Evolutionary conservation across 2,329 filamentous ascomycete genomes (phyloP).

Genomic region (Ophiostoma ips): DNA sequence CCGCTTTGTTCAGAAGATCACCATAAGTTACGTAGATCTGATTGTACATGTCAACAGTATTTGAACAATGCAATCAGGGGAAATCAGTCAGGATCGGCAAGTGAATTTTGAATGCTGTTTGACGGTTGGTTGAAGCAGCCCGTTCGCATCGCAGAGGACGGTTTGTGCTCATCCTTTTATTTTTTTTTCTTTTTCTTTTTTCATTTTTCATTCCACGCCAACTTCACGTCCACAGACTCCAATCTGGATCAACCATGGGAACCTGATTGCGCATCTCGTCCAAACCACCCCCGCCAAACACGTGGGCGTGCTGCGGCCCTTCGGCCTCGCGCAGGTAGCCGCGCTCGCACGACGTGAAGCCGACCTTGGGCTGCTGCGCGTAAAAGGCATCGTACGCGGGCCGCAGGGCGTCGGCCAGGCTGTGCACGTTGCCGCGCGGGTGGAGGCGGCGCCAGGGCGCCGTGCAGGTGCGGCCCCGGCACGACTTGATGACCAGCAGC

Average conservation of each 20-base stretch:
- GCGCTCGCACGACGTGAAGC: slow-evolving; percentile 36
- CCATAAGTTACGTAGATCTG: no score
- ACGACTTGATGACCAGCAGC: slow-evolving; percentile 45
- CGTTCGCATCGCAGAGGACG: no score
- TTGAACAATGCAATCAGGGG: no score
- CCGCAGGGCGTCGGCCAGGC: slow-evolving; percentile 34
- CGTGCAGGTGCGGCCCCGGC: slow-evolving; percentile 36
- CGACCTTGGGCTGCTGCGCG: slow-evolving; percentile 31
- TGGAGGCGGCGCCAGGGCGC: slow-evolving; percentile 43
- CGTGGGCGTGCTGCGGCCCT: slow-evolving; percentile 23
- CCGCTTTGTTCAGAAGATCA: no score
- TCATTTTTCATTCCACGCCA: not conserved
- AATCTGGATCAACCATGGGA: not conserved
- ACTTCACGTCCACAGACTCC: not conserved
- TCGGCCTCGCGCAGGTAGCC: slow-evolving; percentile 43
- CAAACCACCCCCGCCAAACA: not conserved
- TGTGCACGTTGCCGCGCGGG: slow-evolving; percentile 34
- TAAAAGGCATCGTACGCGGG: slow-evolving; percentile 39
- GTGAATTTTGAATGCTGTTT: no score
- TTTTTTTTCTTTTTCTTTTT: no score
- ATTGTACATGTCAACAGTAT: no score
- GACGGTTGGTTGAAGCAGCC: no score
- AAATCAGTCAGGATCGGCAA: no score
- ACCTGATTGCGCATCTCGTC: not conserved
- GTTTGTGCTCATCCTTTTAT: no score